phyloP scores from a whole-genome alignment of 495 filamentous ascomycete genomes.

The Penicillium egyptiacum region DNA sequence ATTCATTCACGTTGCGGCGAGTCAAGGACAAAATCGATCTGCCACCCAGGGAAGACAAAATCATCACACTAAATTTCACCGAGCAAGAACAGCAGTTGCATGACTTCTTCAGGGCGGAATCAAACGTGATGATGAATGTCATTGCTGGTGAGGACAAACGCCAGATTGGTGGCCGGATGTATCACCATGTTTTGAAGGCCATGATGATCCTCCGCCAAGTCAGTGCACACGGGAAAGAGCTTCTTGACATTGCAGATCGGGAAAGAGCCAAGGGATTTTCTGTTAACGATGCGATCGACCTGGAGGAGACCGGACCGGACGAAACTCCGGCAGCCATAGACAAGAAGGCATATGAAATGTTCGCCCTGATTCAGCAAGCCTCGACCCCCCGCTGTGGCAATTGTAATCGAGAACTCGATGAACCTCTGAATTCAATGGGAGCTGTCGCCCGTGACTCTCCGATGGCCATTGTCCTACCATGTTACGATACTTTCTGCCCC shows the following conservation, averaged over 20 bases:
- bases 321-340: conserved; percentile 55
- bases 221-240: conserved; percentile 87
- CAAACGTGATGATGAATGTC: conserved; percentile 58
- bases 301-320: conserved; percentile 71
- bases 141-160: conserved; percentile 52
- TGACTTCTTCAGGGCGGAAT: conserved; percentile 63
- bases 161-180: conserved; percentile 75
- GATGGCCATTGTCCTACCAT: conserved; percentile 77
- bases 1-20: conserved; percentile 88
- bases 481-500: conserved; percentile 78
- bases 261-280: conserved; percentile 75
- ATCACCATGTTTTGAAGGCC: conserved; percentile 84
- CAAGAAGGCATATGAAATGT: conserved; percentile 76
- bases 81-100: conserved; percentile 56
- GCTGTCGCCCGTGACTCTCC: conserved; percentile 56
- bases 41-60: conserved; percentile 68
- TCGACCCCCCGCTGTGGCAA: conserved; percentile 66
- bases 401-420: conserved; percentile 64
- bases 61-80: conserved; percentile 60
- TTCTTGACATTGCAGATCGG: conserved; percentile 79
- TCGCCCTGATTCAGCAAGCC: conserved; percentile 75
- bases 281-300: conserved; percentile 76
- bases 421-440: conserved; percentile 42
- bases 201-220: conserved; percentile 88
- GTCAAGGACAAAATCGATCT: conserved; percentile 88